Conservation (phyloP, 2,329 filamentous ascomycete genomes). For the Sclerotinia sclerotiorum region DNA sequence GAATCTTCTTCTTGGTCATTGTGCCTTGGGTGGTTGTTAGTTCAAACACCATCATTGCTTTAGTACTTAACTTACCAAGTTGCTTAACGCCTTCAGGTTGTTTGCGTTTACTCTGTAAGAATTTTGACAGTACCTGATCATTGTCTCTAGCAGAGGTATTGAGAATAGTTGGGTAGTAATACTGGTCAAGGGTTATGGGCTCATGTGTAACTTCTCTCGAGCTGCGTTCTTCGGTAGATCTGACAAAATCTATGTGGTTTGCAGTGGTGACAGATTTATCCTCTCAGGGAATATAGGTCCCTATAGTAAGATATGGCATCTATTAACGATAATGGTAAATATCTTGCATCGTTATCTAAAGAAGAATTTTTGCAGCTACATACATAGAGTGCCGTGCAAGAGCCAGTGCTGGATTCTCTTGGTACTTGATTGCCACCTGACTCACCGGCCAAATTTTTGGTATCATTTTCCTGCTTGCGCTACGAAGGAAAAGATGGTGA, state of each 20-base stretch:
- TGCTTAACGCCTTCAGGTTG: neutral
- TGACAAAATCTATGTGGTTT: too few species aligned
- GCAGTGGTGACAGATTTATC: neutral
- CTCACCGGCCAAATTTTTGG: neutral
- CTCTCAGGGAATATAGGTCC: neutral
- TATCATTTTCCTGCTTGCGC: neutral
- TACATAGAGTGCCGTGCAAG: neutral
- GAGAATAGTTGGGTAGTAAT: neutral
- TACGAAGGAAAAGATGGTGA: neutral
- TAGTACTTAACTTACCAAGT: neutral
- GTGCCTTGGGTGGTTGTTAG: neutral
- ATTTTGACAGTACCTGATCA: conserved; percentile 3
- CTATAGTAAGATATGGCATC: neutral
- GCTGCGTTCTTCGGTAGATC: too few species aligned
- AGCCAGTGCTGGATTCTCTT: neutral
- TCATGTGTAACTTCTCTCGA: neutral
- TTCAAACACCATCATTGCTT: too few species aligned
- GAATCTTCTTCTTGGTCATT: neutral
- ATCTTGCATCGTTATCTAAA: neutral
- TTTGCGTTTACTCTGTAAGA: neutral
- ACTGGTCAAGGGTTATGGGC: neutral
- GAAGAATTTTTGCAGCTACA: neutral
- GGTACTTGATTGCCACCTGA: neutral
- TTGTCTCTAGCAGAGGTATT: conserved; percentile 1
- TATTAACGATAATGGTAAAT: neutral